These are phyloP conservation scores for Neoscytalidium dimidiatum DNA, from an alignment of 2,329 filamentous ascomycete species.

Conservation along the genomic window DNA sequence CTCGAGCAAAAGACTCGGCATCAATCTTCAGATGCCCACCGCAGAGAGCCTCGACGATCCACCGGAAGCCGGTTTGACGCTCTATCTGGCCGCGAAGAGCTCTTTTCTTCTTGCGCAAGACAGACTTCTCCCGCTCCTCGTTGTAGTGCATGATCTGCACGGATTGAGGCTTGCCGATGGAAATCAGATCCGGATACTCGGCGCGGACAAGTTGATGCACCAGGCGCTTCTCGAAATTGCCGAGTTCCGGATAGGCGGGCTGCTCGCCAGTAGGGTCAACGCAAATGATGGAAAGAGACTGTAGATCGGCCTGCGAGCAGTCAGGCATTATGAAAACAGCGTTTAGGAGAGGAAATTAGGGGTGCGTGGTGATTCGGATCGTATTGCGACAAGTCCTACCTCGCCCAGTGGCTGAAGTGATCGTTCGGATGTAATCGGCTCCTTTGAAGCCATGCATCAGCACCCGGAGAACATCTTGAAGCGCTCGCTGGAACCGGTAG, in stretches of 20 bases:
- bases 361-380: no score
- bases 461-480: no score
- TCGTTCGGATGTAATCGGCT: conserved; percentile 1
- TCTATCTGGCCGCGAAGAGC: not conserved
- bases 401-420: no score
- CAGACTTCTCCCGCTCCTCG: conserved; percentile 45
- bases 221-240: conserved; percentile 62
- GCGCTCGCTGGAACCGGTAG: not conserved
- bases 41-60: conserved; percentile 51
- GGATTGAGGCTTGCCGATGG: conserved; percentile 44
- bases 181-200: conserved; percentile 55
- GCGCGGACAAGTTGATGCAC: conserved; percentile 67
- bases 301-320: conserved; percentile 33
- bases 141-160: conserved; percentile 47
- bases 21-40: conserved; percentile 42
- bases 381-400: no score
- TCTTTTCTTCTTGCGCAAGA: conserved; percentile 28
- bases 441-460: no score
- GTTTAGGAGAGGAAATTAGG: not conserved
- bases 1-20: conserved; percentile 37
- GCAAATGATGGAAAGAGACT: conserved; percentile 32
- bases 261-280: conserved; percentile 29
- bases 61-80: conserved; percentile 51
- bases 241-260: conserved; percentile 26
- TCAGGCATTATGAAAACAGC: conserved; percentile 44